Evolutionary conservation across 495 filamentous ascomycete species (phyloP), one percentile per base, ranked within the genome.

Genomic region (Extremus antarcticus): DNA sequence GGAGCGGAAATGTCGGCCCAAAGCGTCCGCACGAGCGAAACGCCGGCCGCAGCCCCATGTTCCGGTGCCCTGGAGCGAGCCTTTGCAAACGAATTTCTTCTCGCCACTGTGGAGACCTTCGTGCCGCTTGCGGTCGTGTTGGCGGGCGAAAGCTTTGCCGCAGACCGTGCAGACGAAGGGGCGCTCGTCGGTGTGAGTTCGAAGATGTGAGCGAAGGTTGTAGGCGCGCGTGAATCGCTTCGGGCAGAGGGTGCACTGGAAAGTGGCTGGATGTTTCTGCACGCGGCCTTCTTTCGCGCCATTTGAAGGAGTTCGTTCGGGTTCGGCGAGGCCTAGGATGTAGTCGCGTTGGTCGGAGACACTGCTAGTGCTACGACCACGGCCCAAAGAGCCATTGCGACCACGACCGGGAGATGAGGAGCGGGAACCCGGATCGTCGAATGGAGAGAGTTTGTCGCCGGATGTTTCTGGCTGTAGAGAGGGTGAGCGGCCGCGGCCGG

Each of bases 1-100:
- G 13, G 87, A 91, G 47, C 92, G 78, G 78, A 98, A 98, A 68
- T 98, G 92, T n/a, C 92, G 82, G 16, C 92, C 92, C 1, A 98
- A 74, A 1, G 94, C 92, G 69, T 98, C 92, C 8, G 92, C 92
- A 52, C 92, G 88, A 1, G 92, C 92, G 67, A 98, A 98, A 10
- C 90, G 78, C 24, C 92, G 83, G 13, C 88, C 88, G 62, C 92
- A 98, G 45, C 92, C 92, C 92, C 92, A 98, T 53, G 82, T 79
- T 7, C 81, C 81, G 25, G 81, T 83, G n/a, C 78, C 76, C 54
- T 89, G 87, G 11, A 98, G 80, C 51, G 88, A 86, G 54, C 92
- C 92, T 39, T 86, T 85, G 70, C 92, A 98, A 54, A 97, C 87
- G 65, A 96, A 98, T 62, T 96, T 96, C 62, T 70, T 73, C 61